These are phyloP conservation scores for Sergeia podlipaevii DNA, from an alignment of 208 protist species.

Conservation along the genomic window DNA sequence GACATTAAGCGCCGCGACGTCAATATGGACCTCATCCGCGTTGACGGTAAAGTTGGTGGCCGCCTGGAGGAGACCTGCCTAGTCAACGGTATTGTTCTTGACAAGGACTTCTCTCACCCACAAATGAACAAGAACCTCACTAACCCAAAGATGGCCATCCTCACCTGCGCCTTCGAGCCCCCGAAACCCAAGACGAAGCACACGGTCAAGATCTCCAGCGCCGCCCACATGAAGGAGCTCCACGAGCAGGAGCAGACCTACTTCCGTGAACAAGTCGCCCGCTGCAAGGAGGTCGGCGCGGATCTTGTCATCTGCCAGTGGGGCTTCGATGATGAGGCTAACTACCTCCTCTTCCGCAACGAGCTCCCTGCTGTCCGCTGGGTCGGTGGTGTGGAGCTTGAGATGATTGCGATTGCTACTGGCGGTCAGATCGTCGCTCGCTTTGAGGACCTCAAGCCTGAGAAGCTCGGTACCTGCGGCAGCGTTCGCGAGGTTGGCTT, in stretches of 20 bases:
- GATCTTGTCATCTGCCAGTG: constrained; percentile 99
- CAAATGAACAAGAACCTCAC: constrained; percentile 95
- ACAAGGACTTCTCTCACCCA: constrained; percentile 99
- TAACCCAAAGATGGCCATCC: constrained; percentile 99
- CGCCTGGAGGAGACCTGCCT: constrained; percentile 97
- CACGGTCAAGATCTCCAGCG: constrained; percentile 96
- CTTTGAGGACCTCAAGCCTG: constrained; percentile 97
- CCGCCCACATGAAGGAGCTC: constrained; percentile 95
- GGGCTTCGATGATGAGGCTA: constrained; percentile 99
- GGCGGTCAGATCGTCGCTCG: constrained; percentile 98
- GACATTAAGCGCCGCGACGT: constrained; percentile 99
- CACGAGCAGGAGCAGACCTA: constrained; percentile 98
- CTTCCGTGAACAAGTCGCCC: constrained; percentile 93
- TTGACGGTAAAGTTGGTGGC: constrained; percentile 97
- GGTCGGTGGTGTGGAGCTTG: constrained; percentile 99
- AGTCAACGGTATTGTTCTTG: constrained; percentile 98
- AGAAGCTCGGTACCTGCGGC: constrained; percentile 97
- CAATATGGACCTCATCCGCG: constrained; percentile 99
- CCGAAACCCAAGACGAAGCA: constrained; percentile 99
- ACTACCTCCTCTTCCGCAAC: constrained; percentile 99
- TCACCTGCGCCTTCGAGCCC: constrained; percentile 99
- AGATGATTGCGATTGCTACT: constrained; percentile 99
- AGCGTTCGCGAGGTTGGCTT: constrained; percentile 92
- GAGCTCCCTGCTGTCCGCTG: constrained; percentile 99
- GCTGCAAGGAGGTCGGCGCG: constrained; percentile 96